Conservation (phyloP, 306 rosid genomes). For the Abrus precatorius region DNA sequence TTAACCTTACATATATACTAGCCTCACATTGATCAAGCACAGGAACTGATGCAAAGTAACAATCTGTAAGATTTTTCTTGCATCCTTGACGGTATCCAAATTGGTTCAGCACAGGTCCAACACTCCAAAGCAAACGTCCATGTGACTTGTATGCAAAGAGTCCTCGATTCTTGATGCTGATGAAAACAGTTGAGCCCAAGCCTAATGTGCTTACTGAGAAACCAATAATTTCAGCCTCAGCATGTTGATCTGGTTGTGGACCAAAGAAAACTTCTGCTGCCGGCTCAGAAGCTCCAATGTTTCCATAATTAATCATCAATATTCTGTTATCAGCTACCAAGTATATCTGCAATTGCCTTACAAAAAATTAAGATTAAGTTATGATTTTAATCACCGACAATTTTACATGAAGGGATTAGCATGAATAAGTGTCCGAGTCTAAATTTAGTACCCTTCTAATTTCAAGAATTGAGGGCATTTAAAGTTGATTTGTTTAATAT, state of each 20-base stretch:
- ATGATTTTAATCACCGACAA: no score
- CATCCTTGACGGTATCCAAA: slow-evolving; percentile 80
- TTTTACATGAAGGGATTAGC: no score
- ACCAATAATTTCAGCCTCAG: slow-evolving; percentile 65
- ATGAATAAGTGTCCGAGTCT: no score
- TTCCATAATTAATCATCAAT: slow-evolving; percentile 61
- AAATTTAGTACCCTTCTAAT: no score
- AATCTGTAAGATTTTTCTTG: slow-evolving; percentile 60
- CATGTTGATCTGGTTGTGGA: slow-evolving; percentile 56
- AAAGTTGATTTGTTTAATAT: no score
- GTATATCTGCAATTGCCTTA: slow-evolving; percentile 63
- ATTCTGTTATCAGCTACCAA: slow-evolving; percentile 78
- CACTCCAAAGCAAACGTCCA: slow-evolving; percentile 72
- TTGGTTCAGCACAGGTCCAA: slow-evolving; percentile 75
- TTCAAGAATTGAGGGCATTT: no score
- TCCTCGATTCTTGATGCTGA: slow-evolving; percentile 67
- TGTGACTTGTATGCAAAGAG: slow-evolving; percentile 66
- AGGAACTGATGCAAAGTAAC: slow-evolving; percentile 71
- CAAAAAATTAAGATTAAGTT: background rate
- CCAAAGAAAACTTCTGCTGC: slow-evolving; percentile 60
- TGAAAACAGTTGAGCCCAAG: slow-evolving; percentile 57
- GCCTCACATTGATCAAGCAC: slow-evolving; percentile 87
- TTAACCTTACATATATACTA: slow-evolving; percentile 73
- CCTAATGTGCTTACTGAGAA: slow-evolving; percentile 69
- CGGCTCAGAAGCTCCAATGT: slow-evolving; percentile 54